phyloP scores from a whole-genome alignment of 257 asterid species.

The Ophiorrhiza pumila region DNA sequence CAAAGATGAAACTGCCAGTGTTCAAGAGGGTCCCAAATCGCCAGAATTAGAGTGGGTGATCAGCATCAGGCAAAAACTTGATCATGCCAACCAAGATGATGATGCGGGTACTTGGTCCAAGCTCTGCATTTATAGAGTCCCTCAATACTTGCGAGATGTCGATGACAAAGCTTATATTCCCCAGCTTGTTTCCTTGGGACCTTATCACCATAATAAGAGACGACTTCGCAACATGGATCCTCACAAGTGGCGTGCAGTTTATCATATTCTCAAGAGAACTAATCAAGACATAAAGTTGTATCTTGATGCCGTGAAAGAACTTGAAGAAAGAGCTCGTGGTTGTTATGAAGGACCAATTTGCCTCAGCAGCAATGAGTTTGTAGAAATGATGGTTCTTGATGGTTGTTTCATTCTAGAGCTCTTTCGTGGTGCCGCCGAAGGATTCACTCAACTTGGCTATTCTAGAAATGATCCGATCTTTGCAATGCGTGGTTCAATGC shows the following conservation, averaged over 20 bases:
- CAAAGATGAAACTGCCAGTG: conserved; percentile 19
- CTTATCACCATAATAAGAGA: conserved; percentile 63
- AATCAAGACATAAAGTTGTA: conserved; percentile 45
- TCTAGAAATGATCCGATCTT: conserved; percentile 71
- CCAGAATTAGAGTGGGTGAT: conserved; percentile 64
- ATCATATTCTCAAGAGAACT: conserved; percentile 53
- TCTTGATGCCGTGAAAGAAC: conserved; percentile 46
- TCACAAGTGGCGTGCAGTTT: conserved; percentile 79
- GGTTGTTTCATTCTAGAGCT: conserved; percentile 70
- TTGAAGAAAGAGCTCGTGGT: conserved; percentile 58
- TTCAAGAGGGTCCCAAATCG: conserved; percentile 30
- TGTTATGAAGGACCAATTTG: conserved; percentile 64
- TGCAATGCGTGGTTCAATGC: conserved; percentile 84
- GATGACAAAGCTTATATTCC: conserved; percentile 79
- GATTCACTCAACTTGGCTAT: conserved; percentile 61
- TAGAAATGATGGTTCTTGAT: conserved; percentile 81
- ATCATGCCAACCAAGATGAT: conserved; percentile 59
- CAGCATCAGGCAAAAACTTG: conserved; percentile 56
- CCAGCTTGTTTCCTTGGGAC: conserved; percentile 71
- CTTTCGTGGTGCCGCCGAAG: conserved; percentile 63
- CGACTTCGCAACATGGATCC: conserved; percentile 66
- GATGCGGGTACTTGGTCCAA: conserved; percentile 60
- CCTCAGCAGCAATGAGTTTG: conserved; percentile 64
- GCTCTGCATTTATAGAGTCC: conserved; percentile 63
- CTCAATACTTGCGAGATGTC: conserved; percentile 54